Evolutionary conservation across 2,329 filamentous ascomycete species (phyloP), one percentile per base, ranked within the genome.

Genomic region (Fusarium sp.): DNA sequence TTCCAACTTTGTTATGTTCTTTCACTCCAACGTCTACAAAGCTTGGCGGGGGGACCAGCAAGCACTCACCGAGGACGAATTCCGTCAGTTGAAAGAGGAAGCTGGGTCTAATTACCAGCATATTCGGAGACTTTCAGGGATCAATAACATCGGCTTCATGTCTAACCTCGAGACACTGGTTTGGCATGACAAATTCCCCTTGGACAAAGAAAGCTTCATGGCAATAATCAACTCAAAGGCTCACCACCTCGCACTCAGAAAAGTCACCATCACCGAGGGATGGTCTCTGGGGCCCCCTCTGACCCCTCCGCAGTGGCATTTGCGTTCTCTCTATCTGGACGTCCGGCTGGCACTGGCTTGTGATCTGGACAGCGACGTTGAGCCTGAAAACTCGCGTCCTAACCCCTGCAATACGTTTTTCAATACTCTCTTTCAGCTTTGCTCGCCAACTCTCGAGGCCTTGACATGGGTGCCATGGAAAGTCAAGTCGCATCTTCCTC

Each of bases 371-470:
- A n/a, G n/a, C n/a, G n/a, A n/a, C n/a, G n/a, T n/a, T n/a, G n/a
- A n/a, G n/a, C n/a, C n/a, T n/a, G n/a, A n/a, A n/a, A 10, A 27
- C 21, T 14, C 11, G 29, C 10, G 15, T 11, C 40, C 9, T 6
- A 7, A 55, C 21, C 33, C 20, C 6, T 20, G 36, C 4, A 17
- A 27, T 10, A 3, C 14, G 3, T 63, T 63, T 33, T 56, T 59
- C 21, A 18, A 6, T 8, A 41, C 46, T 1, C 46, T 66, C 15
- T 49, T 63, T 25, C 40, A 52, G 15, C 54, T 40, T 45, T 63
- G 58, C 21, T 51, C 63, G 18, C 36, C 49, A 8, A 55, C 49
- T 20, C 48, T 66, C 5, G 63, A 66, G 25, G 45, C 46, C n/a
- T n/a, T 66, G 27, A 33, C 17, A 14, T 63, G 63, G 49, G 5